Conservation (phyloP, 768 basidiomycete species). For the Hygrocybe coccinea region DNA sequence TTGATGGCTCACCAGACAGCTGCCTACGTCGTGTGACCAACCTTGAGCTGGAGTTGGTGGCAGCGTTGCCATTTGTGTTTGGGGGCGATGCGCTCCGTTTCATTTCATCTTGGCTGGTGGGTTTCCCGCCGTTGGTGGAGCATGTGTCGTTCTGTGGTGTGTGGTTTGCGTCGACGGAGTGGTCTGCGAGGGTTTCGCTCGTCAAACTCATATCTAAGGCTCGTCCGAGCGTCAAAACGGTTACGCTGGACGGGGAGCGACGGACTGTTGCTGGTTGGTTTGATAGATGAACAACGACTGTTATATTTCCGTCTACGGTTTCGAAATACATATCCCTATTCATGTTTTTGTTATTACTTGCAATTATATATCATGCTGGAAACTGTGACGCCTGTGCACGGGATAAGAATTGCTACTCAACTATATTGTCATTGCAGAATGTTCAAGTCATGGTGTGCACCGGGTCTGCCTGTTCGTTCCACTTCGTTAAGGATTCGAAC, state of each 20-base stretch:
- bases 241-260: background rate
- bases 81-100: background rate
- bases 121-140: background rate
- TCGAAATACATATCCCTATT: too few species aligned
- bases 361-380: too few species aligned
- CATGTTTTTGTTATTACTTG: too few species aligned
- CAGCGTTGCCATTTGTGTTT: background rate
- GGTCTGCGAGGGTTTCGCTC: background rate
- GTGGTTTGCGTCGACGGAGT: background rate
- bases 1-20: too few species aligned
- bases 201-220: background rate
- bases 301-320: too few species aligned
- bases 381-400: too few species aligned
- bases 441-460: too few species aligned
- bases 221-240: background rate
- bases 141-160: background rate
- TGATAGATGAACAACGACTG: background rate
- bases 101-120: background rate
- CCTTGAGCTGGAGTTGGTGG: background rate
- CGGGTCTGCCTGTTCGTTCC: too few species aligned
- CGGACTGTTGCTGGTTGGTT: background rate
- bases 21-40: background rate
- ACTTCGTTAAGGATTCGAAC: too few species aligned
- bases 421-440: too few species aligned
- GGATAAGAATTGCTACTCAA: too few species aligned